phyloP scores from a whole-genome alignment of 306 rosid genomes.

The Pterocarpus macrocarpus region DNA sequence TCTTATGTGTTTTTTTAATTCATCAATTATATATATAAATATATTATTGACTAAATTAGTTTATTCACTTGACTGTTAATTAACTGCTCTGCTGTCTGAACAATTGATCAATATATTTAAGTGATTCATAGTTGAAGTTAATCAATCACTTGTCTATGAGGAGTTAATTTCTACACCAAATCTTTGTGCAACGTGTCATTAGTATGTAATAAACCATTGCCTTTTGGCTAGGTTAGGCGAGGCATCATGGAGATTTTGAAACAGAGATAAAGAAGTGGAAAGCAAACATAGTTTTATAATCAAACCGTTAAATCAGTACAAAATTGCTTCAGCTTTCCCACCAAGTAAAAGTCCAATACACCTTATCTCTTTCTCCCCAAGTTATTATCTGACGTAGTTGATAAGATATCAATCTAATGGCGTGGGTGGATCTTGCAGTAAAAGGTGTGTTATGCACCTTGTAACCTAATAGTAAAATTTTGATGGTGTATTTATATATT shows the following conservation, averaged over 20 bases:
- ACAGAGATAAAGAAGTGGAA: neutral
- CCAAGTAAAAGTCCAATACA: neutral
- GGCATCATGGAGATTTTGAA: neutral
- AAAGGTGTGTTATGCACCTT: no score
- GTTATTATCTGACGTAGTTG: neutral
- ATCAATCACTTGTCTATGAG: no score
- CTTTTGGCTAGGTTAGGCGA: neutral
- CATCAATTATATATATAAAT: no score
- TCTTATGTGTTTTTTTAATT: no score
- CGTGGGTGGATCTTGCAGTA: no score
- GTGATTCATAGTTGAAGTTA: no score
- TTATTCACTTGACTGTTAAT: no score
- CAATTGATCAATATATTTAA: no score
- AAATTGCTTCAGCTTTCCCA: constrained; percentile 5
- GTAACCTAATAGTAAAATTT: no score
- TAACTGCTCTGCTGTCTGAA: no score
- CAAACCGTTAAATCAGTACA: neutral
- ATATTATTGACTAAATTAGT: no score
- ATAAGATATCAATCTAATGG: constrained; percentile 21
- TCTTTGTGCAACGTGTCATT: neutral
- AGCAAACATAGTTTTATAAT: neutral
- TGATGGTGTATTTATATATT: no score
- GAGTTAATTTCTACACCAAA: neutral
- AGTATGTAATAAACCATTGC: neutral
- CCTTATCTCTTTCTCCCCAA: constrained; percentile 36